Conservation (phyloP, 192 early-diverging fungal species). For the Linnemannia hyalina region DNA sequence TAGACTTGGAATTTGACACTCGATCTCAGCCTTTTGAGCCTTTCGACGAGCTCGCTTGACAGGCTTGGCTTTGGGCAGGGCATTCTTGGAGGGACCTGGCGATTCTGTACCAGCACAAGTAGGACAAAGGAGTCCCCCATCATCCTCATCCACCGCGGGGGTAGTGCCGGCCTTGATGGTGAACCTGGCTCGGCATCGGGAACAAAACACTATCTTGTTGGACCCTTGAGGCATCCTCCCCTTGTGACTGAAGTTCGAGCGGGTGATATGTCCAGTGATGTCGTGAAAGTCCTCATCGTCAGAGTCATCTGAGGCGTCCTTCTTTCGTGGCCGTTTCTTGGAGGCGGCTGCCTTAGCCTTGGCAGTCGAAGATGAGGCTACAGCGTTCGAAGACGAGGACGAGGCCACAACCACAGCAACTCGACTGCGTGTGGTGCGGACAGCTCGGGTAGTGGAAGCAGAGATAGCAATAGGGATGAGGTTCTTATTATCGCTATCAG, state of each 20-base stretch:
- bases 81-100: conserved; percentile 5
- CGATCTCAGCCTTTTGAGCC: conserved; percentile 62
- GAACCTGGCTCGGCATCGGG: conserved; percentile 59
- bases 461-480: conserved; percentile 23
- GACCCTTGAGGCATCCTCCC: conserved; percentile 29
- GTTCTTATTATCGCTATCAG: not conserved
- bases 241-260: conserved; percentile 50
- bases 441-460: conserved; percentile 11
- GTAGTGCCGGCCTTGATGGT: conserved; percentile 44
- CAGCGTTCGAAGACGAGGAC: not conserved
- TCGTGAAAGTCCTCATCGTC: conserved; percentile 42
- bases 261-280: conserved; percentile 37
- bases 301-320: conserved; percentile 40
- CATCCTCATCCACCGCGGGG: conserved; percentile 38
- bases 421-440: conserved; percentile 18
- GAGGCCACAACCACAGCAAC: not conserved
- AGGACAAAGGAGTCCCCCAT: conserved; percentile 42
- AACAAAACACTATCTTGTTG: conserved; percentile 61
- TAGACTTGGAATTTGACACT: conserved; percentile 66
- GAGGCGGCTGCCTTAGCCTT: conserved; percentile 20
- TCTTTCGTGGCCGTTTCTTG: conserved; percentile 35
- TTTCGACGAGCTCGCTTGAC: conserved; percentile 15
- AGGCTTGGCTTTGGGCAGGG: conserved; percentile 1
- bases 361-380: conserved; percentile 14
- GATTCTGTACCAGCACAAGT: conserved; percentile 24